Evolutionary conservation across 257 asterid genomes (phyloP), one percentile per base, ranked within the genome.

Genomic region (Nicotiana attenuata): DNA sequence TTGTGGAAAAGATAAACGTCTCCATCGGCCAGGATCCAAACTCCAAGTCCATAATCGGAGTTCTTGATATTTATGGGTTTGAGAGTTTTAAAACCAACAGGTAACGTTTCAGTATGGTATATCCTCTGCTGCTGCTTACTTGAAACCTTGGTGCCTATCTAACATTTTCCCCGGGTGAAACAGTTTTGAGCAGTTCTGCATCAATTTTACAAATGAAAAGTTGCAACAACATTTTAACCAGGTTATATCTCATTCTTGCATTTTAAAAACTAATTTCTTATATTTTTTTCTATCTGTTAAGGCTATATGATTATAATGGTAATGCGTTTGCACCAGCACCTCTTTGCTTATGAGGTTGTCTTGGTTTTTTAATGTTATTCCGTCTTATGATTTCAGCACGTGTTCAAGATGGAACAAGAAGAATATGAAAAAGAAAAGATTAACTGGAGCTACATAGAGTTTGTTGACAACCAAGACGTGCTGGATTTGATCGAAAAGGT

Each of bases 181-280:
- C 88, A 96, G 99, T 88, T 96, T 96, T 88, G 99, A 96, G 94
- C 99, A 96, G 90, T 96, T 96, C 88, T 96, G 99, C 85, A 96
- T 96, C 91, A 96, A 96, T 90, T 96, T 91, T 87, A 94, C 99
- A 73, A 96, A 96, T 87, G 99, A 96, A 88, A 96, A 96, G 83
- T 94, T 96, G 86, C 99, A 96, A 89, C 99, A 96, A 85, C 99
- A 96, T 90, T 96, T 96, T 88, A 96, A 96, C 89, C 98, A 96
- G 98, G 99, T 96, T 61, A 81, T 47, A 86, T 76, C 65, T 81
- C 84, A 52, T 64, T 88, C 77, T 57, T 78, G 33, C 71, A 64
- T 65, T 71, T 78, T 65, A 45, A 52, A 75, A 75, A 4, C 52
- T 20, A 15, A 47, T 8, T 26, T 38, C 45, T 26, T 52, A 0